Evolutionary conservation across 1,284 basidiomycete species (phyloP), one percentile per base, ranked within the genome.

Genomic region (Sparassis latifolia): DNA sequence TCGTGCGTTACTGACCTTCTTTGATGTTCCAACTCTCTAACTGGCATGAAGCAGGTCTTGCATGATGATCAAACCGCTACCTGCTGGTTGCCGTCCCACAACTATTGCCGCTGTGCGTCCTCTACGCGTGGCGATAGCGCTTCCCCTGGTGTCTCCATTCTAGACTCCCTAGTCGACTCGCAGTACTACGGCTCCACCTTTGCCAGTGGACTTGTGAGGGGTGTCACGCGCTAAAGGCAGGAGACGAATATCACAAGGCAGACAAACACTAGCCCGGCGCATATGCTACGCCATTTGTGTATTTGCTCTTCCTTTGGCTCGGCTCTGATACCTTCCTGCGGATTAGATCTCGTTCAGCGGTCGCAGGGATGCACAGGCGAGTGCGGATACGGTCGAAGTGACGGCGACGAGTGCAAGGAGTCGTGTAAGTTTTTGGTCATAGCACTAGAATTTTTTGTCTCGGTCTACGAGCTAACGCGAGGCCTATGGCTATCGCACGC

Each of bases 301-400:
- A 20, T 20, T 20, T 20, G 20, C 20, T 20, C 20, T 72, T 75
- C n/a, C 42, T 32, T 1, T 42, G 53, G 66, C 73, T 48, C 64
- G 44, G 12, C 39, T 10, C 10, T 37, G 39, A 38, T 32, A 27
- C 31, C n/a, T n/a, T 6, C 6, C 35, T 37, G 12, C 35, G 6
- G 35, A 37, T 12, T 41, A 78, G 75, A 88, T 89, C 37, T 84
- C 82, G 4, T 94, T 84, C 82, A 86, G 86, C 60, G 94, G 93
- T 2, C 97, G 94, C 69, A 95, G 94, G 64, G 94, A 97, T 63
- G 81, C 82, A 6, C 93, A 97, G 68, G 97, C 93, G 10, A 90
- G 87, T 60, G 94, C 93, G 29, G 93, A 97, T 66, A 86, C 93
- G 0, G 72, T 79, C 49, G 91, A 93, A 66, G 84, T 82, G n/a